Percentiles rank a stretch among this genome's conserved stretches.
Conservation (phyloP, 495 filamentous ascomycete species). For the Penicillium macrosclerotiorum region DNA sequence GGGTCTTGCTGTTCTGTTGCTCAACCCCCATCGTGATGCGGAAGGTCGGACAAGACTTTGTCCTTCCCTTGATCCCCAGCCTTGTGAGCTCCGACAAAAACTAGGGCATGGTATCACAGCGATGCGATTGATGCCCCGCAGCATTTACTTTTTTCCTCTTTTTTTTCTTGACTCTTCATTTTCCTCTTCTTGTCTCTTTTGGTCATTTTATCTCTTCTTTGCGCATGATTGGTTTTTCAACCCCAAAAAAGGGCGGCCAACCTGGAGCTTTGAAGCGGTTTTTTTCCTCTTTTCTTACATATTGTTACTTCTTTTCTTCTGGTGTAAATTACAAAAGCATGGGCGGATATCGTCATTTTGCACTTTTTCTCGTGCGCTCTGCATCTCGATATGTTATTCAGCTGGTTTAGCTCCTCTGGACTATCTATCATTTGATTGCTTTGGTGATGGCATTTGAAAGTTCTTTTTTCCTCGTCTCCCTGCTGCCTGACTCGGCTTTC, state of each 20-base stretch:
- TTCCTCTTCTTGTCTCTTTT: too few relatives aligned
- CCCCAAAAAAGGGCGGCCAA: slow-evolving; percentile 15
- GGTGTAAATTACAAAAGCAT: slow-evolving; percentile 48
- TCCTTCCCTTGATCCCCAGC: neutral
- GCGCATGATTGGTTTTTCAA: slow-evolving; percentile 15
- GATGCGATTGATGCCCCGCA: neutral
- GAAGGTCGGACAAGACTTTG: neutral
- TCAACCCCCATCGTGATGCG: too few relatives aligned
- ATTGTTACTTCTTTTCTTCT: slow-evolving; percentile 9
- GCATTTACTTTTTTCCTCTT: neutral
- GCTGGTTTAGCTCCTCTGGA: slow-evolving; percentile 20
- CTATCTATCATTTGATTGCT: slow-evolving; percentile 1
- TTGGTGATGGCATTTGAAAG: slow-evolving; percentile 13
- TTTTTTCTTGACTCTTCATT: slow-evolving; percentile 3
- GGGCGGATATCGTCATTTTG: slow-evolving; percentile 34
- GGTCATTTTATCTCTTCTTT: slow-evolving; percentile 9
- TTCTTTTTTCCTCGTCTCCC: slow-evolving; percentile 5
- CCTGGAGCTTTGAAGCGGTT: slow-evolving; percentile 12
- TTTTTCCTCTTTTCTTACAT: slow-evolving; percentile 3
- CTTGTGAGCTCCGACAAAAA: slow-evolving; percentile 1
- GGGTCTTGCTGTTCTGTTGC: neutral
- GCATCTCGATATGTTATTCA: slow-evolving; percentile 21
- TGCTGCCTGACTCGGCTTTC: slow-evolving; percentile 7
- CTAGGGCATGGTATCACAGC: slow-evolving; percentile 1
- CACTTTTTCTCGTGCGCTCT: slow-evolving; percentile 20